Evolutionary conservation across 2,329 filamentous ascomycete genomes (phyloP), one percentile per base, ranked within the genome.

Genomic region (Sarocladium strictum): DNA sequence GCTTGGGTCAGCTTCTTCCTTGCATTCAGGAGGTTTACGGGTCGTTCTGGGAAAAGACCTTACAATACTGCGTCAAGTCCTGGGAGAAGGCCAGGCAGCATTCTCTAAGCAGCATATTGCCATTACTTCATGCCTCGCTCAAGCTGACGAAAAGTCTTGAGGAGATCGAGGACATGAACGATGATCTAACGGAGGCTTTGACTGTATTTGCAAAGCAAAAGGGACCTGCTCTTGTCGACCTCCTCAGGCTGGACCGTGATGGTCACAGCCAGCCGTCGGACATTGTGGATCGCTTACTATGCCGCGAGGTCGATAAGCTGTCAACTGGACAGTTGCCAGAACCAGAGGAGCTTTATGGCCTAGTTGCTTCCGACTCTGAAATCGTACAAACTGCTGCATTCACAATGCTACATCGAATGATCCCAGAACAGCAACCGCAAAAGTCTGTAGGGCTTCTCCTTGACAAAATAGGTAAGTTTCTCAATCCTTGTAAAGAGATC

Each of bases 1-100:
- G 72, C 57, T 64, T 90, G 53, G 72, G 80, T 2, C 70, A 75
- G 3, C 72, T 96, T 3, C 69, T 97, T 0, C 89, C 89, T 2
- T 80, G 80, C 38, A 86, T 97, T 61, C 81, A 83, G 56, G 87
- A 91, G 47, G 84, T 96, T 1, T 97, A 96, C 62, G 94, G 93
- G 0, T 83, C 88, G 0, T 89, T 96, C 64, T 99, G 94, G 94
- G 80, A 85, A 52, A 80, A 80, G 49, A 69, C 79, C 0, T 69
- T 90, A 17, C 74, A 80, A 32, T 80, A 83, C 51, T 80, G 86
- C 57, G 71, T 78, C 11, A 69, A 72, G 7, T 69, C 84, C 0
- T 89, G 86, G 84, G 70, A 73, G 2, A 72, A 74, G 3, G 75
- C 72, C 0, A 66, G 66, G 11, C 67, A 69, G 2, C 72, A 76